Evolutionary conservation across 176 grass and related monocot species (phyloP).

Genomic region (Musa beccarii): DNA sequence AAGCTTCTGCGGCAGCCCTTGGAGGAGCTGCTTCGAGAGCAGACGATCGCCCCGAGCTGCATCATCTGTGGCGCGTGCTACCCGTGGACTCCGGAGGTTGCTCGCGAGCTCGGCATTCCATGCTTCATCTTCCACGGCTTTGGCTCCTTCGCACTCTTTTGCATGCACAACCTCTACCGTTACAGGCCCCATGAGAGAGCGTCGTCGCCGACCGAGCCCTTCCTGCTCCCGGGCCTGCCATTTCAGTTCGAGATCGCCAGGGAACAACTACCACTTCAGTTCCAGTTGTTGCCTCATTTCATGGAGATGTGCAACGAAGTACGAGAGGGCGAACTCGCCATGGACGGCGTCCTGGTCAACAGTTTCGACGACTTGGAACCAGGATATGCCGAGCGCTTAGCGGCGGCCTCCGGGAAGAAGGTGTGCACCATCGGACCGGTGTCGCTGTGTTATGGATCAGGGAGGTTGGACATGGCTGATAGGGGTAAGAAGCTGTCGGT

Average conservation of each 20-base stretch:
- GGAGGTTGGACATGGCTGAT: neutral
- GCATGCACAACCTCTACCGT: conserved; percentile 39
- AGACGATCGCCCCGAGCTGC: conserved; percentile 25
- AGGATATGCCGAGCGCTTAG: conserved; percentile 32
- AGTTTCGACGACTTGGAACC: conserved; percentile 68
- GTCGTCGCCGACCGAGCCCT: conserved; percentile 22
- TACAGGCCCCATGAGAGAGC: conserved; percentile 26
- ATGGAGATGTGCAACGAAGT: neutral
- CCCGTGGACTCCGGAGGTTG: conserved; percentile 34
- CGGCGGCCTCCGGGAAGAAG: conserved; percentile 15
- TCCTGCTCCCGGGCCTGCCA: conserved; percentile 31
- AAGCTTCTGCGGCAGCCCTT: conserved; percentile 34
- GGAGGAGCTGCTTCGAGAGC: neutral
- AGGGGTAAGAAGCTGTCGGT: conserved; percentile 26
- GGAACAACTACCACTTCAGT: conserved; percentile 32
- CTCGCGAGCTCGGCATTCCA: conserved; percentile 33
- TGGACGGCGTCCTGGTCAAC: conserved; percentile 53
- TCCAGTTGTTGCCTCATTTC: conserved; percentile 1
- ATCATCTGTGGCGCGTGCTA: conserved; percentile 39
- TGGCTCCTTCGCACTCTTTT: conserved; percentile 40
- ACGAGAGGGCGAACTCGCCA: conserved; percentile 31
- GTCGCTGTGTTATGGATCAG: conserved; percentile 18
- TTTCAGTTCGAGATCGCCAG: conserved; percentile 34
- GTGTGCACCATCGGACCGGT: conserved; percentile 49
- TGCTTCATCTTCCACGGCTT: conserved; percentile 69